phyloP scores from a whole-genome alignment of 1,284 basidiomycete species.

The Pseudomicrostroma phylloplanum region DNA sequence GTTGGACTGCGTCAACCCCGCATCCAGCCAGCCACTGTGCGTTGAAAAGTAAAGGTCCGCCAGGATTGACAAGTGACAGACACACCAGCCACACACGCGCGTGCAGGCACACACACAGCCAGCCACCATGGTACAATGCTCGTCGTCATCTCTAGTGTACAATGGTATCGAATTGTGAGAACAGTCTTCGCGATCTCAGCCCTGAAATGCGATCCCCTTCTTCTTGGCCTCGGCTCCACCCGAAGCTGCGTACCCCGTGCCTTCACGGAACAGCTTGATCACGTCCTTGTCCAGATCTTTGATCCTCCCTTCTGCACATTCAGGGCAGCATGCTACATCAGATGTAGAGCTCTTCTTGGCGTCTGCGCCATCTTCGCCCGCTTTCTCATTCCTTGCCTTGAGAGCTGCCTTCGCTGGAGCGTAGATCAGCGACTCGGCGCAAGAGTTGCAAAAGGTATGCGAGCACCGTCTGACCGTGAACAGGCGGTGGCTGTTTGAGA shows the following conservation, averaged over 20 bases:
- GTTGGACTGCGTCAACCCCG: too few species aligned
- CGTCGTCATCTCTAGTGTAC: too few species aligned
- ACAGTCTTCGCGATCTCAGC: slow-evolving; percentile 8
- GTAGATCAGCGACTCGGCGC: slow-evolving; percentile 6
- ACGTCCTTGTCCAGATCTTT: slow-evolving; percentile 53
- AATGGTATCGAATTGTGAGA: too few species aligned
- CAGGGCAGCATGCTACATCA: slow-evolving; percentile 59
- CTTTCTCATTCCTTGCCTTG: slow-evolving; percentile 55
- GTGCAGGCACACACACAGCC: too few species aligned
- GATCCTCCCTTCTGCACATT: slow-evolving; percentile 63
- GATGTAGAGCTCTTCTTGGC: neutral
- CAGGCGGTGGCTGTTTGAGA: slow-evolving; percentile 47
- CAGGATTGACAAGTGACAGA: too few species aligned
- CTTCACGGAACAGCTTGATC: slow-evolving; percentile 18
- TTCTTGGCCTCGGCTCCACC: slow-evolving; percentile 17
- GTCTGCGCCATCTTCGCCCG: slow-evolving; percentile 59
- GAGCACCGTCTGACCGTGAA: slow-evolving; percentile 6
- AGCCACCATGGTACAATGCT: too few species aligned
- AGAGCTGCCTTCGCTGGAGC: neutral
- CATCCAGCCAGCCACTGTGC: too few species aligned
- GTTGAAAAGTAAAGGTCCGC: too few species aligned
- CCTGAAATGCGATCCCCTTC: slow-evolving; percentile 20
- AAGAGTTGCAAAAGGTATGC: slow-evolving; percentile 1
- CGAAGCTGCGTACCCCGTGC: slow-evolving; percentile 18
- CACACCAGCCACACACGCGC: too few species aligned